Conservation (phyloP, 495 filamentous ascomycete genomes). For the Penicillium alfredii region DNA sequence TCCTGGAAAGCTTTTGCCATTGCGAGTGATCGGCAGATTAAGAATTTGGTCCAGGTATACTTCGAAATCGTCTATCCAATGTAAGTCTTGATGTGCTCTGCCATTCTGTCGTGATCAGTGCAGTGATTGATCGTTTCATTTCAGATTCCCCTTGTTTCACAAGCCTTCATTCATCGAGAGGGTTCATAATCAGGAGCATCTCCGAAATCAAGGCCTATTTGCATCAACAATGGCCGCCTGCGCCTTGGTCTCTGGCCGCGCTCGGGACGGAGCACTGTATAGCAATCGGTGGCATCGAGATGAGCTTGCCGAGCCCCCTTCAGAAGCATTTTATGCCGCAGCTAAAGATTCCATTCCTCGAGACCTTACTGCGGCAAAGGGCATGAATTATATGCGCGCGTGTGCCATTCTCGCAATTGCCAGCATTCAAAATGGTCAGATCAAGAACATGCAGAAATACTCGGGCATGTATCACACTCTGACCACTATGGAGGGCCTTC, state of each 20-base stretch:
- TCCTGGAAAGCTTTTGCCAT: constrained; percentile 31
- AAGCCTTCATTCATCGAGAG: constrained; percentile 31
- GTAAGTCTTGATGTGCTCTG: constrained; percentile 14
- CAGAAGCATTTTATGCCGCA: constrained; percentile 44
- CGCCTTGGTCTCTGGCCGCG: constrained; percentile 39
- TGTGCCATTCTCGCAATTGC: constrained; percentile 42
- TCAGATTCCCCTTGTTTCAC: constrained; percentile 47
- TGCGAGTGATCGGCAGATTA: constrained; percentile 23
- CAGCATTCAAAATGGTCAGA: constrained; percentile 42
- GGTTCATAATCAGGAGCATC: constrained; percentile 34
- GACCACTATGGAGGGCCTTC: constrained; percentile 37
- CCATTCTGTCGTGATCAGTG: too few species aligned
- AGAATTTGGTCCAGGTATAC: constrained; percentile 37
- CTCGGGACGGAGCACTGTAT: constrained; percentile 41
- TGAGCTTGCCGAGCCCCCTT: constrained; percentile 23
- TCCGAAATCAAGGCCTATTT: constrained; percentile 38
- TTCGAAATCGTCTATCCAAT: constrained; percentile 40
- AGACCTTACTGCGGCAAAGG: constrained; percentile 30
- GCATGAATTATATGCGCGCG: constrained; percentile 42
- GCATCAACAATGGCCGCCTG: constrained; percentile 46
- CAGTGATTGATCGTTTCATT: constrained; percentile 3
- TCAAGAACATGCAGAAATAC: constrained; percentile 43
- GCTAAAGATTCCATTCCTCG: constrained; percentile 36
- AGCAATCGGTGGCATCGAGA: constrained; percentile 22
- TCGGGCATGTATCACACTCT: constrained; percentile 43